Conservation (phyloP, 2,329 filamentous ascomycete species). For the Epichloe bromicola region DNA sequence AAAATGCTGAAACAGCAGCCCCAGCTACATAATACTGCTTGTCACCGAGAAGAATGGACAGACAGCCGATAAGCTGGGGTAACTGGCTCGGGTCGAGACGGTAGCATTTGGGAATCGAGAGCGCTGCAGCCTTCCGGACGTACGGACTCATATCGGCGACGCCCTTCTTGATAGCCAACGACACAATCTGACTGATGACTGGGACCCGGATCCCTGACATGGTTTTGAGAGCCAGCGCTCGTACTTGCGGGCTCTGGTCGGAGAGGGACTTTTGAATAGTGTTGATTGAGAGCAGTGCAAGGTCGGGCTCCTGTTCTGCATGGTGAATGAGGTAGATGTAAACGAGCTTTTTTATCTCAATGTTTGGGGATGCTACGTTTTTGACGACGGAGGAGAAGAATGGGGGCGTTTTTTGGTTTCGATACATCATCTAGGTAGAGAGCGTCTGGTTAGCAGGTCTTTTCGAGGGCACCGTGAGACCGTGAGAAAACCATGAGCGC, state of each 20-base stretch:
- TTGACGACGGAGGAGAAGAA: conserved; percentile 99
- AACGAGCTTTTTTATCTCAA: conserved; percentile 95
- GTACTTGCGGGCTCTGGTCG: conserved; percentile 78
- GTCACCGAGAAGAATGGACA: conserved; percentile 68
- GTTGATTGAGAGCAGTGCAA: conserved; percentile 92
- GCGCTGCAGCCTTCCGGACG: conserved; percentile 81
- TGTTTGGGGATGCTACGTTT: conserved; percentile 85
- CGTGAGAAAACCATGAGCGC: too few species aligned
- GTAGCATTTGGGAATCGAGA: conserved; percentile 94
- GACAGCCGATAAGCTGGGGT: conserved; percentile 73
- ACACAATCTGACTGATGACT: conserved; percentile 95
- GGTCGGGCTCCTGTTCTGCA: conserved; percentile 90
- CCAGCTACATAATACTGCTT: conserved; percentile 95
- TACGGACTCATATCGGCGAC: conserved; percentile 87
- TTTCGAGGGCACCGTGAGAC: too few species aligned
- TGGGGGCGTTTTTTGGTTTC: conserved; percentile 67
- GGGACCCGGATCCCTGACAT: conserved; percentile 98
- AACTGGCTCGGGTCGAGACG: conserved; percentile 74
- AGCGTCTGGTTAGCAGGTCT: neutral
- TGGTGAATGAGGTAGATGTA: conserved; percentile 97
- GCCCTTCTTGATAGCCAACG: conserved; percentile 88
- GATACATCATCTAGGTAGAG: conserved; percentile 74
- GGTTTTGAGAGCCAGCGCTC: conserved; percentile 82
- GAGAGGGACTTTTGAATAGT: conserved; percentile 97
- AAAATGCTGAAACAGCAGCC: conserved; percentile 76